Conservation (phyloP, 1,284 basidiomycete species). For the Tylopilus orsonianus region DNA sequence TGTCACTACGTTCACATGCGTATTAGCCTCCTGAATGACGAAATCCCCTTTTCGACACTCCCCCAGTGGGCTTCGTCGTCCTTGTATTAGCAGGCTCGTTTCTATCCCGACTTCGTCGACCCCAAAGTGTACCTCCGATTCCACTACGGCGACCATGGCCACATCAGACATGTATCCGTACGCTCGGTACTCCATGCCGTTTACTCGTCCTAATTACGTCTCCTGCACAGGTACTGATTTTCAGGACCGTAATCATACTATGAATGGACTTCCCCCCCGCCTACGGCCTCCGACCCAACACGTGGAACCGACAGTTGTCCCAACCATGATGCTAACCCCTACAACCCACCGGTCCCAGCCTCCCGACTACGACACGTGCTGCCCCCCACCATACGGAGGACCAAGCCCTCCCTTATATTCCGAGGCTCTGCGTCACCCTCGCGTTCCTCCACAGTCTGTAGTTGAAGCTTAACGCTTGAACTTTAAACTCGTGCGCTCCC, state of each 20-base stretch:
- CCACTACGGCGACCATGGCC: not conserved
- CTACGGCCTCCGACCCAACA: slow-evolving; percentile 1
- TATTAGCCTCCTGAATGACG: not conserved
- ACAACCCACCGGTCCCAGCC: not conserved
- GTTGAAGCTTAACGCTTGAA: not conserved
- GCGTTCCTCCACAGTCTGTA: slow-evolving; percentile 5
- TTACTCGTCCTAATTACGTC: not conserved
- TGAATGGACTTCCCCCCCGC: not conserved
- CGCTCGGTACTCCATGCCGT: not conserved
- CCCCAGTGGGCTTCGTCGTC: slow-evolving; percentile 14
- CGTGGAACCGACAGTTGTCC: slow-evolving; percentile 5
- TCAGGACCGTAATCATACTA: not conserved
- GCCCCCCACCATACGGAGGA: slow-evolving; percentile 20
- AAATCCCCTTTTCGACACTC: not conserved
- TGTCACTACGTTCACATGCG: not conserved
- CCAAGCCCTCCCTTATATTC: slow-evolving; percentile 16
- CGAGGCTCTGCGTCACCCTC: not conserved
- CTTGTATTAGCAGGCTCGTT: slow-evolving; percentile 9
- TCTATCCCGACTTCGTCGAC: slow-evolving; percentile 5
- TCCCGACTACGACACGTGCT: not conserved
- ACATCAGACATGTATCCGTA: not conserved
- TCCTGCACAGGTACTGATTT: not conserved
- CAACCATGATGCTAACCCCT: not conserved
- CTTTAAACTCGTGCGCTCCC: not conserved
- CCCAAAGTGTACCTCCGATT: not conserved